These are phyloP conservation scores for Agapanthus africanus DNA, from an alignment of 106 monocot genomes.

Conservation along the genomic window DNA sequence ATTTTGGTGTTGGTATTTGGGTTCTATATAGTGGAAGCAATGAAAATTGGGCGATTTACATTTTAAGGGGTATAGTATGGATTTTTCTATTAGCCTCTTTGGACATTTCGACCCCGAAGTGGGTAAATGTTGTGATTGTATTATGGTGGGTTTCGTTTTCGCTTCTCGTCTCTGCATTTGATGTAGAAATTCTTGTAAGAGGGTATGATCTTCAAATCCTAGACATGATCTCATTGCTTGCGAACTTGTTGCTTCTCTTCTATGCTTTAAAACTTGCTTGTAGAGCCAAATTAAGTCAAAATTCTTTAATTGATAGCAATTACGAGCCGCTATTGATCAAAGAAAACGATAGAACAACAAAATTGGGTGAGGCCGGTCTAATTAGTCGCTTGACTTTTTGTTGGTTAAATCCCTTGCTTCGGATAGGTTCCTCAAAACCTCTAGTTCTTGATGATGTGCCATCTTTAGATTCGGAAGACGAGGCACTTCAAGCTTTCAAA, in stretches of 20 bases:
- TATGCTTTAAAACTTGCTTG: slow-evolving; percentile 16
- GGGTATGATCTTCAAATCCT: slow-evolving; percentile 13
- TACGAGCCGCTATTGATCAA: slow-evolving; percentile 33
- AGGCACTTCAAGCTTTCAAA: slow-evolving; percentile 34
- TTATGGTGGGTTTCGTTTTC: slow-evolving; percentile 42
- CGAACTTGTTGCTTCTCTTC: slow-evolving; percentile 35
- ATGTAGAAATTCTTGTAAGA: slow-evolving; percentile 20
- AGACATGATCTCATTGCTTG: slow-evolving; percentile 36
- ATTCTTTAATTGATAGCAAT: background rate
- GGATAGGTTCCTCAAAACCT: slow-evolving; percentile 41
- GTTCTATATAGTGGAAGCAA: background rate
- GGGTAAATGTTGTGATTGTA: slow-evolving; percentile 6
- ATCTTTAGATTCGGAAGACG: slow-evolving; percentile 44
- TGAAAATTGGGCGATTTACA: background rate
- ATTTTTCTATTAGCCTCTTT: slow-evolving; percentile 29
- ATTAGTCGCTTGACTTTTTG: slow-evolving; percentile 65
- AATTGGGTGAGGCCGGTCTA: slow-evolving; percentile 23
- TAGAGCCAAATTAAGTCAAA: background rate
- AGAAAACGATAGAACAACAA: slow-evolving; percentile 9
- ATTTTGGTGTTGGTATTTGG: slow-evolving; percentile 14
- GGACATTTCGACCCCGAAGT: slow-evolving; percentile 17
- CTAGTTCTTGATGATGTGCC: slow-evolving; percentile 54
- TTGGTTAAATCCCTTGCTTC: slow-evolving; percentile 70
- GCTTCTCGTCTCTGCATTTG: slow-evolving; percentile 24
- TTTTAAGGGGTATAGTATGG: slow-evolving; percentile 39